A percentile compares a stretch with the other conserved stretches of the same genome.
These are phyloP conservation scores for Talaromyces sp. DNA, from an alignment of 2,329 filamentous ascomycete genomes.

Conservation along the genomic window DNA sequence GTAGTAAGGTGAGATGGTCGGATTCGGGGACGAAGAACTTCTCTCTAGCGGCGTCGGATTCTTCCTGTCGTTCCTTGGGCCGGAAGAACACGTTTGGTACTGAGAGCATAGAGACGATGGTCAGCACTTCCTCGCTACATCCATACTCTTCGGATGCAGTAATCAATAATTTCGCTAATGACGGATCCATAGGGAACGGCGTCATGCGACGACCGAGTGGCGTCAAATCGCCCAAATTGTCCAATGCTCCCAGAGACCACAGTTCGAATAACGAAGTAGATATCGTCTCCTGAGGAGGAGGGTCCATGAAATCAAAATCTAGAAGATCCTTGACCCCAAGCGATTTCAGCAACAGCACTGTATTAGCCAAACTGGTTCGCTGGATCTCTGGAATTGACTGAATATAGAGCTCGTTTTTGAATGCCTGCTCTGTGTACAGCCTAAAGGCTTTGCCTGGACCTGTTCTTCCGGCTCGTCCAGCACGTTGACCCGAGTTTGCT, in stretches of 20 bases:
- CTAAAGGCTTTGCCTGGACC: constrained; percentile 94
- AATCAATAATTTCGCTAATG: constrained; percentile 89
- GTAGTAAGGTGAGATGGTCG: constrained; percentile 89
- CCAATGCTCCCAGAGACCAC: constrained; percentile 88
- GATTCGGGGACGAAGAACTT: constrained; percentile 99
- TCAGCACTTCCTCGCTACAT: constrained; percentile 96
- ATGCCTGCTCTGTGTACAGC: constrained; percentile 89
- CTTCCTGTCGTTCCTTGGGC: constrained; percentile 92
- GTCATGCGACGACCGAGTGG: constrained; percentile 88
- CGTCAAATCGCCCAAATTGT: constrained; percentile 90
- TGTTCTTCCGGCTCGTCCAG: constrained; percentile 87
- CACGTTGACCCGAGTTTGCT: constrained; percentile 88
- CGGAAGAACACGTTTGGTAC: constrained; percentile 96
- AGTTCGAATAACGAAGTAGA: constrained; percentile 95
- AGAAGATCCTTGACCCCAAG: constrained; percentile 89
- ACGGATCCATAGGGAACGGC: constrained; percentile 96
- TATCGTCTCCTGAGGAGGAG: constrained; percentile 94
- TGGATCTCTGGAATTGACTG: constrained; percentile 98
- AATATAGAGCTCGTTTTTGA: constrained; percentile 92
- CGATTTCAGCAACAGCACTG: constrained; percentile 87
- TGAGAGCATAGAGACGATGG: constrained; percentile 95
- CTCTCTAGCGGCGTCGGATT: constrained; percentile 89
- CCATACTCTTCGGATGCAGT: constrained; percentile 82
- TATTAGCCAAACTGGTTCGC: constrained; percentile 91
- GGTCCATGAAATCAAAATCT: constrained; percentile 99